phyloP scores from a whole-genome alignment of 768 basidiomycete genomes.

The Phlegmacium glaucopus region DNA sequence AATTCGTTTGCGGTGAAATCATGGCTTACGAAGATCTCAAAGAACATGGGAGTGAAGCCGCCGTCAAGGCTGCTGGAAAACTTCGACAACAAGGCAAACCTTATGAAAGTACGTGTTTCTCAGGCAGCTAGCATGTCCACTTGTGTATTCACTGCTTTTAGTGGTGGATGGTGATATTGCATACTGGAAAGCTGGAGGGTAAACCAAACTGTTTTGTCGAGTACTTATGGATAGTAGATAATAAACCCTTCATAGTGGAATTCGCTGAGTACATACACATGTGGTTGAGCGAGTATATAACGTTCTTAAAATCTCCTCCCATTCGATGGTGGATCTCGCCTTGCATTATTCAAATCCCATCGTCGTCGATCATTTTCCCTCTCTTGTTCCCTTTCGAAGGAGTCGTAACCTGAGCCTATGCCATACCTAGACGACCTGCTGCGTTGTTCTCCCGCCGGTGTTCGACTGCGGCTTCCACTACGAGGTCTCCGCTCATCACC shows the following conservation, averaged over 20 bases:
- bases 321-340: constrained; percentile 29
- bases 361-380: constrained; percentile 38
- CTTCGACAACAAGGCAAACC: constrained; percentile 95
- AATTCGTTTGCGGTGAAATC: constrained; percentile 97
- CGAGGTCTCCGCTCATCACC: constrained; percentile 14
- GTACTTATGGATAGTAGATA: constrained; percentile 2
- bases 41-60: constrained; percentile 85
- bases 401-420: constrained; percentile 16
- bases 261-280: neutral
- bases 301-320: constrained; percentile 12
- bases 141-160: constrained; percentile 18
- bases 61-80: constrained; percentile 95
- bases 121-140: neutral
- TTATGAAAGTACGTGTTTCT: constrained; percentile 73
- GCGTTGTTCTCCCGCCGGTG: constrained; percentile 20
- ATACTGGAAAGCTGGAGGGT: constrained; percentile 83
- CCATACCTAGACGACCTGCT: constrained; percentile 2
- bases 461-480: constrained; percentile 25
- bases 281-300: neutral
- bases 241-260: neutral
- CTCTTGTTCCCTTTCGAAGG: constrained; percentile 20
- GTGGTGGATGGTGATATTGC: constrained; percentile 90
- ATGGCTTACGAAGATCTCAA: constrained; percentile 90
- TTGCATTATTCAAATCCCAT: constrained; percentile 44
- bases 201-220: constrained; percentile 4